These are phyloP conservation scores for Penicillium aurantiogriseum DNA, from an alignment of 2,329 filamentous ascomycete genomes.

Conservation along the genomic window DNA sequence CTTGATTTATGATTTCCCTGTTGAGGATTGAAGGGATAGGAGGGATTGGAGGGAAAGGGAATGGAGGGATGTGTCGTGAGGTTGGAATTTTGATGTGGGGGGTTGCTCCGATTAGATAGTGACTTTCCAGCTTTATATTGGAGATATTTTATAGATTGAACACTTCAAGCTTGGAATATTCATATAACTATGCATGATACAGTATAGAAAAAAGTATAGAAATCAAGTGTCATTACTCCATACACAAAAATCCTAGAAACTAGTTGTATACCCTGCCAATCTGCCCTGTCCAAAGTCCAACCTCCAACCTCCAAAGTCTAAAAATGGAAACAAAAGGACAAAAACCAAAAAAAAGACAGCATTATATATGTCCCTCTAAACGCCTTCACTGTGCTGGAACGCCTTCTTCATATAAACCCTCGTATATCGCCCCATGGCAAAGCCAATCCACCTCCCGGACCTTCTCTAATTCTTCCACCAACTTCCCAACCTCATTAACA, in stretches of 20 bases:
- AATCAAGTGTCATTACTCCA: background rate
- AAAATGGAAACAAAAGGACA: background rate
- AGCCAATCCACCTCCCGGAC: slow-evolving; percentile 60
- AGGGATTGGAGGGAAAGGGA: slow-evolving; percentile 6
- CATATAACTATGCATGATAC: background rate
- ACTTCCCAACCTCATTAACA: slow-evolving; percentile 56
- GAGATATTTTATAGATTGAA: background rate
- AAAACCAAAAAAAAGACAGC: background rate
- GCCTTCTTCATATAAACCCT: slow-evolving; percentile 46
- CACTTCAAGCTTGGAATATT: no score
- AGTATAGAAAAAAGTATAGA: background rate
- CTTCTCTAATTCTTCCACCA: slow-evolving; percentile 58
- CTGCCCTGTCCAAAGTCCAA: slow-evolving; percentile 5
- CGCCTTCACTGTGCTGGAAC: slow-evolving; percentile 17
- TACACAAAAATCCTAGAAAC: background rate
- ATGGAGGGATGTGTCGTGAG: background rate
- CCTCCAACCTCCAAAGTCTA: background rate
- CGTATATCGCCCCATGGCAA: slow-evolving; percentile 58
- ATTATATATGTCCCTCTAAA: slow-evolving; percentile 9
- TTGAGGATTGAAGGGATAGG: background rate
- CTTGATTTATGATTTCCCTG: background rate
- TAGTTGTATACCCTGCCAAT: slow-evolving; percentile 11
- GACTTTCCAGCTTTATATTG: background rate
- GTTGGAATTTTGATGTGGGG: slow-evolving; percentile 11
- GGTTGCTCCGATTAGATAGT: slow-evolving; percentile 12